Base-by-base conservation (phyloP, 2,329 filamentous ascomycete species). In the Trichoderma cornu-damae region DNA sequence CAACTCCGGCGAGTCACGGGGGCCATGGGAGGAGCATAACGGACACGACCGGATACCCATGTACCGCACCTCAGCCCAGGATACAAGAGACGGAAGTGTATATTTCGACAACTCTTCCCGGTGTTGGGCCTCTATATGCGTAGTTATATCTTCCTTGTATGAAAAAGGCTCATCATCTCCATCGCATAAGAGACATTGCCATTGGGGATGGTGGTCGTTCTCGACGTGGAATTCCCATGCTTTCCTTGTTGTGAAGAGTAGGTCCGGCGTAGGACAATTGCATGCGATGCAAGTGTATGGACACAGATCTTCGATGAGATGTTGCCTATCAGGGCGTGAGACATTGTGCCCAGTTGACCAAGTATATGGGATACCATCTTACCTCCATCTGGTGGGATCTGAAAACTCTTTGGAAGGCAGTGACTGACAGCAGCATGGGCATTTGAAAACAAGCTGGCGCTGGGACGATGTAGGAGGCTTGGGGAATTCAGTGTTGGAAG, bases 221-320 rank as follows among this genome's bases (percentile, higher is more conserved):
- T 58, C 54, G 48, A 54, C 54, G 11, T 49, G 46, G 6, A n/a
- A 12, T 11, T 35, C 30, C 46, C 46, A 49, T 35, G 28, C 46
- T n/a, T 60, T 42, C 46, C 60, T 43, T 22, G 44, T 42, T 11
- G 37, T 16, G 30, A 55, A 61, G 1, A 61, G 26, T 2, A 57
- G 20, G 4, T 57, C 40, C 1, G 60, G 59, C 3, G 30, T 16
- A 8, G 59, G 51, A 32, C 60, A 61, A 4, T 12, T 58, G 9
- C n/a, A n/a, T 4, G 58, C 60, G n/a, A 61, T 60, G 32, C 60
- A 61, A 9, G 60, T 61, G 18, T 61, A 61, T n/a, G 60, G 59
- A 28, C 42, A 54, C 9, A 60, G n/a, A n/a, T 61, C 59, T n/a
- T 26, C 47, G 8, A 50, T 44, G 1, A 61, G 42, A 47, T 61